A percentile compares a stretch with the other conserved stretches of the same genome.
phyloP scores from a whole-genome alignment of 2,329 filamentous ascomycete genomes.

The Alternaria conjuncta region DNA sequence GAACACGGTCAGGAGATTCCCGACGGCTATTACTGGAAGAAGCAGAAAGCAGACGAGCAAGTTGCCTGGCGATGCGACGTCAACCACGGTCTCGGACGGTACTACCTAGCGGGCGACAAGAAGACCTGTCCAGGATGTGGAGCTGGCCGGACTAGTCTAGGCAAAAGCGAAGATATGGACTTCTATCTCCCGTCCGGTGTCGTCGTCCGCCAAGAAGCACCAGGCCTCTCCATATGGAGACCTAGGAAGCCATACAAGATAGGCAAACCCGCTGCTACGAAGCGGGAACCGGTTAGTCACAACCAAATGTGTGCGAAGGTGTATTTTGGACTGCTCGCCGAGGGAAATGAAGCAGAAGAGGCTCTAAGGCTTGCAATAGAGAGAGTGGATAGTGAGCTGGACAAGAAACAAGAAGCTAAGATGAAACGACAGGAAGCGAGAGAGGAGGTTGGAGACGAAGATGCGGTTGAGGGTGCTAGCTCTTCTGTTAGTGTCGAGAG shows the following conservation, averaged over 20 bases:
- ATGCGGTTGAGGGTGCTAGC: neutral
- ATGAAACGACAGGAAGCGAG: neutral
- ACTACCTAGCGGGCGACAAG: constrained; percentile 37
- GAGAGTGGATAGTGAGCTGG: constrained; percentile 24
- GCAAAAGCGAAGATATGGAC: constrained; percentile 27
- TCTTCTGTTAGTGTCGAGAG: neutral
- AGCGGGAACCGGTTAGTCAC: constrained; percentile 11
- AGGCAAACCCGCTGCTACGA: neutral
- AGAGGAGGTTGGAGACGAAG: neutral
- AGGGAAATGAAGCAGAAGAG: constrained; percentile 10
- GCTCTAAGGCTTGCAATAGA: constrained; percentile 25
- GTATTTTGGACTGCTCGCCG: constrained; percentile 25
- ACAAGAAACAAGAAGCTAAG: constrained; percentile 14
- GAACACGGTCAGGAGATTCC: constrained; percentile 36
- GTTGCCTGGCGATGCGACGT: constrained; percentile 38
- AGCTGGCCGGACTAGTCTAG: constrained; percentile 13
- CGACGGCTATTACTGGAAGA: constrained; percentile 20
- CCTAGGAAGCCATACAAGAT: constrained; percentile 28
- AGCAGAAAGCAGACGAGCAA: constrained; percentile 13
- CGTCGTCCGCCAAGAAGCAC: constrained; percentile 27
- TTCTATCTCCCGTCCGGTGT: constrained; percentile 31
- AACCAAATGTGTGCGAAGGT: constrained; percentile 31
- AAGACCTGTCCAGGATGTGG: constrained; percentile 34
- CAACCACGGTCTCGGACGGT: constrained; percentile 37
- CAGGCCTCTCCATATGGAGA: constrained; percentile 18